phyloP scores from a whole-genome alignment of 164 flowering plant species.

The Cinnamomum micranthum region DNA sequence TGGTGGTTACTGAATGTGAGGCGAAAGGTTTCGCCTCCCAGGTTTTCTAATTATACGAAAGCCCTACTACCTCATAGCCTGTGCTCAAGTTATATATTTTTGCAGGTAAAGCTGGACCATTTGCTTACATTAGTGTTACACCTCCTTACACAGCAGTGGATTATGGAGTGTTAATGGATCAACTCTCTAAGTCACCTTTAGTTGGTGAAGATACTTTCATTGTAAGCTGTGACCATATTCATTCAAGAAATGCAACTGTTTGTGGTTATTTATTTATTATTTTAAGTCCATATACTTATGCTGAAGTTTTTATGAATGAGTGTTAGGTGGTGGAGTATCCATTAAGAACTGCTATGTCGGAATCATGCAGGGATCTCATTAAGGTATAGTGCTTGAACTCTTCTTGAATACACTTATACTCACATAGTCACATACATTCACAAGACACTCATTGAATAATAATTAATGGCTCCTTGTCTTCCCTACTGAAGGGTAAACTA shows the following conservation, averaged over 20 bases:
- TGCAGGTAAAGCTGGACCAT: conserved; percentile 45
- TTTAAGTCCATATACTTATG: background rate
- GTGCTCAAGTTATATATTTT: background rate
- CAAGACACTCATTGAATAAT: background rate
- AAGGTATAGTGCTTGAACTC: conserved; percentile 41
- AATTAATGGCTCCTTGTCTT: background rate
- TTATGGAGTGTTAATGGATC: conserved; percentile 68
- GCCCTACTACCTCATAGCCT: background rate
- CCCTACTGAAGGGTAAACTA: background rate
- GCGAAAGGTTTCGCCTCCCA: background rate
- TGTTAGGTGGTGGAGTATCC: conserved; percentile 85
- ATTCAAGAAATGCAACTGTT: background rate
- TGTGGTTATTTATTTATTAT: background rate
- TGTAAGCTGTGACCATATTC: conserved; percentile 36
- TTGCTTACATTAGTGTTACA: conserved; percentile 90
- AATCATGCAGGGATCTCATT: conserved; percentile 67
- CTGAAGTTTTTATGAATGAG: conserved; percentile 1
- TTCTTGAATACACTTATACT: background rate
- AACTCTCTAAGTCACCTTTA: conserved; percentile 58
- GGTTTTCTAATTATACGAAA: background rate
- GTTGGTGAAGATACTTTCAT: conserved; percentile 77
- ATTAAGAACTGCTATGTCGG: conserved; percentile 63
- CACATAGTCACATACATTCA: too few relatives aligned
- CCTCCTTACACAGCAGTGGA: conserved; percentile 86
- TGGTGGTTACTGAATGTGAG: background rate